These are phyloP conservation scores for Vaucheria bursata DNA, from an alignment of 352 stramenopile genomes.

Conservation along the genomic window DNA sequence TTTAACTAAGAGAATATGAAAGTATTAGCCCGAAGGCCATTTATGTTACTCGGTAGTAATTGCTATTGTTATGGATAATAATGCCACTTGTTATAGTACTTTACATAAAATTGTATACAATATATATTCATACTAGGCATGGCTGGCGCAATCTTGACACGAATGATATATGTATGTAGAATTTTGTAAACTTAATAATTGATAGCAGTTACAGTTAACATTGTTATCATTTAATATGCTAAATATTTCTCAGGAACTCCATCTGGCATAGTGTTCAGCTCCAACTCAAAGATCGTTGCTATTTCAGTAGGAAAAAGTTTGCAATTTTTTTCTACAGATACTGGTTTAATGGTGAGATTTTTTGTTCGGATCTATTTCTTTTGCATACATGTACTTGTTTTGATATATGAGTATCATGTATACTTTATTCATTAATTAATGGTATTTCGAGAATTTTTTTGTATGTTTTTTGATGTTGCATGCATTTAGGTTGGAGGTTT, in stretches of 20 bases:
- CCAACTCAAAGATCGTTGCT: not conserved
- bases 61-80: too few relatives aligned
- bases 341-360: not conserved
- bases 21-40: too few relatives aligned
- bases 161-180: not conserved
- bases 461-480: not conserved
- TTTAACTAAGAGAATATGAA: too few relatives aligned
- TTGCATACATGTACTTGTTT: too few relatives aligned
- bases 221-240: not conserved
- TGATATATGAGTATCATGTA: too few relatives aligned
- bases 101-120: not conserved
- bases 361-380: too few relatives aligned
- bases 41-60: too few relatives aligned
- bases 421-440: not conserved
- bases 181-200: not conserved
- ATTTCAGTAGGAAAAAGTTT: constrained; percentile 1
- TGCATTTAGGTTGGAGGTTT: not conserved
- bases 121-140: too few relatives aligned
- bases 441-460: not conserved
- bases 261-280: not conserved
- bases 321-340: not conserved
- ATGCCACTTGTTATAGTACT: not conserved
- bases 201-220: not conserved
- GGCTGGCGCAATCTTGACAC: too few relatives aligned
- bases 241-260: not conserved